Percentiles rank a stretch among this genome's conserved stretches.
These are phyloP conservation scores for Paecilomyces formosus DNA, from an alignment of 2,329 filamentous ascomycete genomes.

Conservation along the genomic window DNA sequence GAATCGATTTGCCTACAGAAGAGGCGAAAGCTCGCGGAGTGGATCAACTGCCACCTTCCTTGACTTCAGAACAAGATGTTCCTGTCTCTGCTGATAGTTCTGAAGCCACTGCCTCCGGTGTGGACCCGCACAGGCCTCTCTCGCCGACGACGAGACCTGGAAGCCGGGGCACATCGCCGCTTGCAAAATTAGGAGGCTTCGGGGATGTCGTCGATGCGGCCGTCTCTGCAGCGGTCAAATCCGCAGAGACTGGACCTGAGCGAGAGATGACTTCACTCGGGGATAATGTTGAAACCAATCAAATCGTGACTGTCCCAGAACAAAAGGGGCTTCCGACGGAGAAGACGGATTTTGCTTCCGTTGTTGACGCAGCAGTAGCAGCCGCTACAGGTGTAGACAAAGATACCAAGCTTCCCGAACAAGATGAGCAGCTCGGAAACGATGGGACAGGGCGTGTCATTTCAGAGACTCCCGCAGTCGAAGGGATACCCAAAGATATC, in stretches of 20 bases:
- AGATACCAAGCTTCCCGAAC: not conserved
- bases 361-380: slow-evolving; percentile 1
- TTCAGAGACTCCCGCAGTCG: not conserved
- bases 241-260: not conserved
- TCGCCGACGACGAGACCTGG: not conserved
- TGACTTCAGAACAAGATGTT: not conserved
- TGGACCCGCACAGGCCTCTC: not conserved
- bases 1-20: not conserved
- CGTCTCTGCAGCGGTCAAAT: not conserved
- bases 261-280: not conserved
- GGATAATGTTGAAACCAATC: not conserved
- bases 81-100: not conserved
- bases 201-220: slow-evolving; percentile 6
- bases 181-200: not conserved
- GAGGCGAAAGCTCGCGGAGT: not conserved
- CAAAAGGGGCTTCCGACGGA: not conserved
- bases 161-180: not conserved
- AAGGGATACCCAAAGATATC: not conserved
- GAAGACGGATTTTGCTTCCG: not conserved
- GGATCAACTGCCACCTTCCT: not conserved
- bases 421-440: not conserved
- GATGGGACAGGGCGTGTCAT: not conserved
- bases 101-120: not conserved
- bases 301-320: not conserved
- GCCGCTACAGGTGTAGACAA: not conserved